Percentiles rank a stretch among this genome's conserved stretches.
These are phyloP conservation scores for Nakaseomyces uthaithaninus DNA, from an alignment of 1,139 yeast species.

Conservation along the genomic window DNA sequence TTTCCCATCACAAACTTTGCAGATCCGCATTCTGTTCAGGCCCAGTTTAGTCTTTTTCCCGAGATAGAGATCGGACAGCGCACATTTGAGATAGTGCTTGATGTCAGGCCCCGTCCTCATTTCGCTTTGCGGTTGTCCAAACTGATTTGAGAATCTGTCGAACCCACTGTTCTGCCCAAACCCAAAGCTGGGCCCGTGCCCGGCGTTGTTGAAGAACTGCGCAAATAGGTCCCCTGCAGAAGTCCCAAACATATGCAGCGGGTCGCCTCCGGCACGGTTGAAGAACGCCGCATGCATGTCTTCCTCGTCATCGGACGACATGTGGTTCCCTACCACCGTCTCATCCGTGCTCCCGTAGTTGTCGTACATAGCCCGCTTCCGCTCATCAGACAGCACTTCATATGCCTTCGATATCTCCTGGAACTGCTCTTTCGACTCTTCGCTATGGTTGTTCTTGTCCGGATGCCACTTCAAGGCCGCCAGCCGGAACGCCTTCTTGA, in stretches of 20 bases:
- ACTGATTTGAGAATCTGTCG: not conserved
- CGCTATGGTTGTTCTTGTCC: conserved; percentile 48
- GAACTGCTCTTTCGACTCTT: conserved; percentile 50
- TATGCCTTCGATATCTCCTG: conserved; percentile 56
- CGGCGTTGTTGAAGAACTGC: conserved; percentile 26
- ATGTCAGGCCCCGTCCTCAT: conserved; percentile 37
- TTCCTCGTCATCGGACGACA: conserved; percentile 5
- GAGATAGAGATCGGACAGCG: conserved; percentile 41
- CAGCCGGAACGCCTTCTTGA: conserved; percentile 55
- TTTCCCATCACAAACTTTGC: conserved; percentile 38
- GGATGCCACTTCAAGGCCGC: conserved; percentile 60
- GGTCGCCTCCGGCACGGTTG: not conserved
- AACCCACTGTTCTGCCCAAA: conserved; percentile 5
- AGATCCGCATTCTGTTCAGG: conserved; percentile 37
- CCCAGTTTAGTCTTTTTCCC: conserved; percentile 44
- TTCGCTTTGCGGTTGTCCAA: not conserved
- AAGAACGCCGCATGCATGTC: not conserved
- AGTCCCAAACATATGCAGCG: conserved; percentile 4
- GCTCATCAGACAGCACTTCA: conserved; percentile 46
- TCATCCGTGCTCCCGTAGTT: conserved; percentile 47
- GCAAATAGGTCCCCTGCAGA: conserved; percentile 33
- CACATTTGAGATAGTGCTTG: conserved; percentile 39
- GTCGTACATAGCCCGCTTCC: conserved; percentile 50
- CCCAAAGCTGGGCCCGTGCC: conserved; percentile 5
- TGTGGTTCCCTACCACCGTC: conserved; percentile 15